A percentile compares a stretch with the other conserved stretches of the same genome.
Conservation (phyloP, 345 rosid species). For the Excoecaria cochinchinensis region DNA sequence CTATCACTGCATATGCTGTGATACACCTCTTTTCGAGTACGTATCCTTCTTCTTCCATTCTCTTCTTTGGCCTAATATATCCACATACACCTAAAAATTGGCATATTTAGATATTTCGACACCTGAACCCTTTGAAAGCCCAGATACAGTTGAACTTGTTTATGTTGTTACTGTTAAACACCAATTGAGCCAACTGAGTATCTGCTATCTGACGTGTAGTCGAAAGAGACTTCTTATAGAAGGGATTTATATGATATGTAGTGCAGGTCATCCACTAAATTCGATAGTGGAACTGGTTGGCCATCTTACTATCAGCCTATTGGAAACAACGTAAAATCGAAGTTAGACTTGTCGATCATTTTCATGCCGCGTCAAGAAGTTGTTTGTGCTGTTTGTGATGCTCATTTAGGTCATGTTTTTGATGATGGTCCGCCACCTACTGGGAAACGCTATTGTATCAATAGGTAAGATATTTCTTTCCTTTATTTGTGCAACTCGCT, state of each 20-base stretch:
- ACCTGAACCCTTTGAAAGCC: no score
- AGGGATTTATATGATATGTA: conserved; percentile 6
- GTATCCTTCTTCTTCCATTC: conserved; percentile 10
- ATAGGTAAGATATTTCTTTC: conserved; percentile 45
- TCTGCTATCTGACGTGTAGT: not conserved
- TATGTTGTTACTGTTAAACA: not conserved
- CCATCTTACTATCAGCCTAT: conserved; percentile 81
- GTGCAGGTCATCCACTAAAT: conserved; percentile 81
- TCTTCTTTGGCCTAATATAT: not conserved
- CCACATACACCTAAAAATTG: no score
- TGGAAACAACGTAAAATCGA: conserved; percentile 64
- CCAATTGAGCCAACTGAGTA: not conserved
- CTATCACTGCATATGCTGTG: conserved; percentile 86
- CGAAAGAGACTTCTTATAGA: not conserved
- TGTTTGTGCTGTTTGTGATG: conserved; percentile 59
- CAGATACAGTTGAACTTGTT: no score
- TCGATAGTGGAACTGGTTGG: conserved; percentile 99
- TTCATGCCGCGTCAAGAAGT: conserved; percentile 94
- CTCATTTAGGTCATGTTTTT: conserved; percentile 90
- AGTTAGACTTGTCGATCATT: conserved; percentile 69
- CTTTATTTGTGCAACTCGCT: not conserved
- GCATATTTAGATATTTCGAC: no score
- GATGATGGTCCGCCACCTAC: conserved; percentile 91
- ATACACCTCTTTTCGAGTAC: conserved; percentile 78
- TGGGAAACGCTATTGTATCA: conserved; percentile 80